Conservation (phyloP, 805 yeast species). For the Spathaspora girioi region DNA sequence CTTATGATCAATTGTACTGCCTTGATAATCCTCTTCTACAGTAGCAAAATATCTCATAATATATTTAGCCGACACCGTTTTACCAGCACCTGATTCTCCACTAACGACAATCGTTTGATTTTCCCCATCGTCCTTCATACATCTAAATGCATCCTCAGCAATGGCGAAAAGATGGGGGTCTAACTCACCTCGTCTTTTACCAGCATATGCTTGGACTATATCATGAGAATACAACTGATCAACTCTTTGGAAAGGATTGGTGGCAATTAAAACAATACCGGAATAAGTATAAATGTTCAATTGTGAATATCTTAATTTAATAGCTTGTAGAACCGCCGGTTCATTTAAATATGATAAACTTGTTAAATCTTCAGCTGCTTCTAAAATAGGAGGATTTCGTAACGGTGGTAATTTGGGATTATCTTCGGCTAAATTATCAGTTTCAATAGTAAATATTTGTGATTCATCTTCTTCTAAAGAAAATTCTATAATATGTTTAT, state of each 20-base stretch:
- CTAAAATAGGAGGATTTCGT: conserved; percentile 88
- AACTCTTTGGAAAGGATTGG: conserved; percentile 90
- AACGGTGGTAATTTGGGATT: conserved; percentile 67
- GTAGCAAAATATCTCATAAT: conserved; percentile 97
- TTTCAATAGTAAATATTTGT: conserved; percentile 44
- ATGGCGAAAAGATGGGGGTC: conserved; percentile 97
- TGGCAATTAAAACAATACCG: conserved; percentile 94
- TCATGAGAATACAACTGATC: conserved; percentile 90
- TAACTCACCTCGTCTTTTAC: conserved; percentile 87
- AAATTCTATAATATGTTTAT: conserved; percentile 48
- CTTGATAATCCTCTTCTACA: conserved; percentile 57
- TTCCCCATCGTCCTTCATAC: conserved; percentile 80
- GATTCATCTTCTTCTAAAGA: conserved; percentile 47
- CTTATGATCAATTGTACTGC: conserved; percentile 31
- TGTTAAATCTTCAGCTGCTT: conserved; percentile 92
- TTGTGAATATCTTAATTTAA: conserved; percentile 82
- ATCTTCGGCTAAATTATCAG: conserved; percentile 47
- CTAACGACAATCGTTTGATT: conserved; percentile 96
- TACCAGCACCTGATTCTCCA: conserved; percentile 99
- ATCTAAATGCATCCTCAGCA: conserved; percentile 95
- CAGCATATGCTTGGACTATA: conserved; percentile 91
- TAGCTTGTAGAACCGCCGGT: conserved; percentile 94
- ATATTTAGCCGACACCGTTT: conserved; percentile 94
- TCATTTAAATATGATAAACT: conserved; percentile 89
- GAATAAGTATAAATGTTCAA: conserved; percentile 92